A percentile compares a stretch with the other conserved stretches of the same genome.
Evolutionary conservation across 163 green algal species (phyloP).

Genomic region (Scenedesmus sp.): DNA sequence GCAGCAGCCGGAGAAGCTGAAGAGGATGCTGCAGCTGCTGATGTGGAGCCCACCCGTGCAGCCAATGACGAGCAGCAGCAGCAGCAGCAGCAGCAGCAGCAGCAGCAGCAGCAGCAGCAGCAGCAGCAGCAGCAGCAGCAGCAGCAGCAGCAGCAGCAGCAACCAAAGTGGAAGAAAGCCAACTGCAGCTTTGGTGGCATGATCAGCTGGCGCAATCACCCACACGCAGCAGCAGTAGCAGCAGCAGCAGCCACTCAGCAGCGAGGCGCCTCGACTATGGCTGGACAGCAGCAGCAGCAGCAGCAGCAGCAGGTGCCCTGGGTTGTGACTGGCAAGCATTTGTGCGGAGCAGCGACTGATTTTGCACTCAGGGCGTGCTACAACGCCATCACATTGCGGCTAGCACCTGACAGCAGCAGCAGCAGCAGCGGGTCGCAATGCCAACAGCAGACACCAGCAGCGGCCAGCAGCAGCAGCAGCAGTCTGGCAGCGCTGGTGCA

Average conservation of each 20-base stretch:
- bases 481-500: background rate
- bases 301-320: conserved; percentile 48
- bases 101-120: too few relatives aligned
- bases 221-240: conserved; percentile 36
- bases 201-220: conserved; percentile 13
- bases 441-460: background rate
- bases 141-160: conserved; percentile 37
- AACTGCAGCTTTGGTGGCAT: conserved; percentile 31
- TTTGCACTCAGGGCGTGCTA: conserved; percentile 76
- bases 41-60: background rate
- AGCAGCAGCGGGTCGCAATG: background rate
- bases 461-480: background rate
- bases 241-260: conserved; percentile 20
- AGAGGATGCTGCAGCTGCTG: background rate
- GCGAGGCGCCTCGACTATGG: background rate
- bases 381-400: background rate
- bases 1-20: conserved; percentile 7
- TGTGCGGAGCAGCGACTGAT: conserved; percentile 88
- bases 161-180: background rate
- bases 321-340: conserved; percentile 54
- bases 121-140: conserved; percentile 24
- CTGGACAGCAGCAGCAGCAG: background rate
- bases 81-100: too few relatives aligned
- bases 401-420: background rate
- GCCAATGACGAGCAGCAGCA: background rate